These are phyloP conservation scores for Neostapfia colusana DNA, from an alignment of 176 grass and related monocot genomes.

Conservation along the genomic window DNA sequence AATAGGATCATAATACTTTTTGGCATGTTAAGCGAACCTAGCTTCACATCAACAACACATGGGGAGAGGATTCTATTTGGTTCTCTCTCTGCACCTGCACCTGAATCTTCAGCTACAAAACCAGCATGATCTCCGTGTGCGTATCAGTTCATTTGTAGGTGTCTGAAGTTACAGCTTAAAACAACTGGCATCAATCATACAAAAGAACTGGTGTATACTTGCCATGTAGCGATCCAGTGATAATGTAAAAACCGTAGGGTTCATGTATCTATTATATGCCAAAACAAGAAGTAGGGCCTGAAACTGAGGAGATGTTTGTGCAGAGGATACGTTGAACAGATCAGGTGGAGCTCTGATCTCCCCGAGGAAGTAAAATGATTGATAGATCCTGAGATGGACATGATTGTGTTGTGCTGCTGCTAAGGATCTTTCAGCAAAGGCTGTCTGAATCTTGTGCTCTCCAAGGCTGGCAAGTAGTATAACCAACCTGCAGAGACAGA, in stretches of 20 bases:
- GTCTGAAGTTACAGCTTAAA: background rate
- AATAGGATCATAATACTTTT: conserved; percentile 2
- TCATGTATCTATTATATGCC: conserved; percentile 4
- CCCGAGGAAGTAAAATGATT: conserved; percentile 20
- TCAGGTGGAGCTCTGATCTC: conserved; percentile 13
- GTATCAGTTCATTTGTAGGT: background rate
- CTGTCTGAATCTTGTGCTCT: background rate
- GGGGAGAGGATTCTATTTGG: conserved; percentile 19
- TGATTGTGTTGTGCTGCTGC: background rate
- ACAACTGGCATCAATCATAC: background rate
- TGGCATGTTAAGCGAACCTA: conserved; percentile 43
- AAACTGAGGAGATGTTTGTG: conserved; percentile 22
- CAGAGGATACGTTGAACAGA: background rate
- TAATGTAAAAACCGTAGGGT: conserved; percentile 9
- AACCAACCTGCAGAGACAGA: background rate
- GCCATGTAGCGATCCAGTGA: background rate
- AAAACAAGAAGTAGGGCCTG: background rate
- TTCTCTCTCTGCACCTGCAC: background rate
- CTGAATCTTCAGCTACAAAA: conserved; percentile 33
- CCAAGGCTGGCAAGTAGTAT: background rate
- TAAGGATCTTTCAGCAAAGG: background rate
- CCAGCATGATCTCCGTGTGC: background rate
- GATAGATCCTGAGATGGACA: background rate
- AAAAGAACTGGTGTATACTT: background rate
- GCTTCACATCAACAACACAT: conserved; percentile 30